Evolutionary conservation across 352 stramenopile species (phyloP), one percentile per base, ranked within the genome.

Genomic region (Phytophthora pseudosyringae): DNA sequence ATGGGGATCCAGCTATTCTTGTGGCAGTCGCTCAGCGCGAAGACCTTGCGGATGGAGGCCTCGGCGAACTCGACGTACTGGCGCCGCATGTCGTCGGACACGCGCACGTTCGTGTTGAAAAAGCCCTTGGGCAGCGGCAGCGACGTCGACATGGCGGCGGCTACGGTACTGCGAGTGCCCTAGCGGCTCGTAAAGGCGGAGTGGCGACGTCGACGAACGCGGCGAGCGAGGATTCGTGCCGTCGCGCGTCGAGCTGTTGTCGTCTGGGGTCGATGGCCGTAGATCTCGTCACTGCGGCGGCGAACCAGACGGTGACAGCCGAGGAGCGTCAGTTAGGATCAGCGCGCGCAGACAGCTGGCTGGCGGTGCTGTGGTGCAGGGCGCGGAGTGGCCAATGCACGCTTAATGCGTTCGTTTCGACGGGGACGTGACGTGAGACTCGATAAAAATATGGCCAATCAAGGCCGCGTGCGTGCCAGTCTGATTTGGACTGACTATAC

Each of bases 1-100:
- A 92, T 82, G 36, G 84, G 85, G 62, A 95, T 88, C 84, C 87
- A 95, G 63, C 80, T 90, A 69, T 95, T 93, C 59, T 81, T 79
- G 72, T 93, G 84, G 52, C 77, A 78, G 68, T 93, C 87, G 56
- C 75, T 90, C 28, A 95, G 75, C 54, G 85, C 85, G 67, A 93
- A 93, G 38, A 93, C 81, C 60, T 93, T 90, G 59, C 84, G 84
- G 61, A 93, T 90, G 21, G 84, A 91, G n/a, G 76, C 71, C 73
- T 93, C 84, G 32, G 84, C 85, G 50, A 83, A 91, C 70, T 92
- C 83, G 26, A 92, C 83, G 74, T 93, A 93, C 58, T 91, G 81
- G 9, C 74, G 78, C 6, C 84, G 83, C 71, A 80, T 75, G 44
- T 90, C 83, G 52, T 94, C 86, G 15, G 81, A 88, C 50, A 92